Evolutionary conservation across 108 stramenopile genomes (phyloP), one percentile per base, ranked within the genome.

Genomic region (Nitzschia palea): DNA sequence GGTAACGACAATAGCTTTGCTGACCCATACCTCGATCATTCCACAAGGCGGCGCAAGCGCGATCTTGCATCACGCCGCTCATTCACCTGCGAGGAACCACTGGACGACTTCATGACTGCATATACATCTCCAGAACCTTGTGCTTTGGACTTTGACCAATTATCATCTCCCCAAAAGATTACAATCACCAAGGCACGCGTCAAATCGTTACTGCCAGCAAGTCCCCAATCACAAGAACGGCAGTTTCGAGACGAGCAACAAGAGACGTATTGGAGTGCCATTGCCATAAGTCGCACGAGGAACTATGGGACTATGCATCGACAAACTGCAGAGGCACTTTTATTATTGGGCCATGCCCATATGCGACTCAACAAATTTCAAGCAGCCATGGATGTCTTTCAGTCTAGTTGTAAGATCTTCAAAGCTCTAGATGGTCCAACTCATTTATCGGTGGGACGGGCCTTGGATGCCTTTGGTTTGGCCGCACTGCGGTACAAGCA

Each of bases 381-480:
- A 4, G 5, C 44, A 27, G 58, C 69, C 50, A 58, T 70, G 0
- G 59, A 37, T 22, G 48, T 32, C 25, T 58, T 70, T 22, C 33
- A 48, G 12, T 51, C 57, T 20, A 57, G 45, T 15, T 33, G 25
- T 6, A 43, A 61, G 18, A 70, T 61, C 14, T 61, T 40, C 43
- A 58, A 70, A 22, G 43, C 56, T 12, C 27, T 47, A 35, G 27
- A 70, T 22, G 69, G 69, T 15, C 59, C 69, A 0, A 43, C 58
- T 6, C 69, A 70, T 36, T 29, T 70, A 23, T 34, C 69, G 22
- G 59, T 70, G 1, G 69, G 59, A 12, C 58, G 69, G 15, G 45
- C 69, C 15, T 45, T 70, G 0, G 69, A 70, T 61, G 58, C 69
- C 27, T 37, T 55, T 45, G 69, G 44, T 4, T 50, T 70, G 35